Base-by-base conservation (phyloP, 140 eudicot genomes). In the Flaveria floridana region DNA sequence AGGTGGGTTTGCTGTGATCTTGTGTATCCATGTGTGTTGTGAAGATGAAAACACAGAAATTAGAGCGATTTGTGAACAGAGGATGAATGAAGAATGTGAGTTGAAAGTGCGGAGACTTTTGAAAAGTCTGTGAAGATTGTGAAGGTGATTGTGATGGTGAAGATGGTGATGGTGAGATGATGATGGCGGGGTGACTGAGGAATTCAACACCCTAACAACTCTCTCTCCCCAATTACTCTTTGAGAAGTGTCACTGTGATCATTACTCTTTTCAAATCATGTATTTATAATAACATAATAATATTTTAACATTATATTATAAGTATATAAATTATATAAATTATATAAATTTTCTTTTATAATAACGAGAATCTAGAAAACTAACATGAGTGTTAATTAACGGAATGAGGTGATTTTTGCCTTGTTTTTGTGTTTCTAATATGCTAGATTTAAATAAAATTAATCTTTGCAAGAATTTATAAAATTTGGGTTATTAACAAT, bases 1-100 rank as follows among this genome's bases (percentile, higher is more conserved):
- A 58, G 42, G 80, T 14, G 5, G 30, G 65, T 25, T 65, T 75
- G 78, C 30, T 75, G 30, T 85, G 90, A 80, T 75, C 84, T 80
- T 74, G 80, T 41, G 8, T 58, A 69, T 86, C 84, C 87, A 83
- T 85, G 72, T 20, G 0, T 39, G 50, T 9, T 71, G 56, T 14
- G 21, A 61, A 11, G 64, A 73, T 57, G 10, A 48, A 52, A 46
- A 19, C 57, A 73, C 57, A 74, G 74, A 44, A 57, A 41, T 37
- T 55, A 19, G 55, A 66, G 20, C 30, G 23, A 74, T 25, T 65
- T n/a, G 68, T 56, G 63, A 50, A 44, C 8, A 42, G 44, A 62
- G 58, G 25, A 68, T 6, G 55, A 61, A 44, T 13, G 75, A 64
- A 78, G 74, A 34, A 41, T 50, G 76, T 65, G 78, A 30, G 48